Percentiles rank a stretch among this genome's conserved stretches.
Evolutionary conservation across 2,329 filamentous ascomycete genomes (phyloP).

Genomic region (Arthroderma sp.): DNA sequence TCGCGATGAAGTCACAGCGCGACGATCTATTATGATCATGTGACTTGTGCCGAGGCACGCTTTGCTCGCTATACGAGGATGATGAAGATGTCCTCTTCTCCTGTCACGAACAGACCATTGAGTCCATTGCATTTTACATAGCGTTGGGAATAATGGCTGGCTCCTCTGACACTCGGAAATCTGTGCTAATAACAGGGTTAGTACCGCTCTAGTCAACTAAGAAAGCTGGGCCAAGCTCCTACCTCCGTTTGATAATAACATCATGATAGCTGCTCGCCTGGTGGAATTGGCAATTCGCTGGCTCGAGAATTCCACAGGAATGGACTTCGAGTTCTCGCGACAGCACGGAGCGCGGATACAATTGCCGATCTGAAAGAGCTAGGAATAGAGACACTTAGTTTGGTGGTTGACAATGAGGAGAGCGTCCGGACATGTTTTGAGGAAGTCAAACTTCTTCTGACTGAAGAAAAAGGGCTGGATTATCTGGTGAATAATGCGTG

Average conservation of each 20-base stretch:
- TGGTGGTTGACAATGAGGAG: conserved; percentile 40
- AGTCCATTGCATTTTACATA: not conserved
- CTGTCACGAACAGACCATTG: too few relatives aligned
- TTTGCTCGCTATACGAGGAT: too few relatives aligned
- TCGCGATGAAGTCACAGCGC: too few relatives aligned
- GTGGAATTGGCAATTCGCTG: conserved; percentile 46
- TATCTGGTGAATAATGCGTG: conserved; percentile 47
- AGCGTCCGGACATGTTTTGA: conserved; percentile 36
- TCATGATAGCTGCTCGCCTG: conserved; percentile 33
- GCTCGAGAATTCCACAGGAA: conserved; percentile 42
- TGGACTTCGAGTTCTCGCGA: conserved; percentile 45
- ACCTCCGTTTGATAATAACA: not conserved
- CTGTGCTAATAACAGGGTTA: conserved; percentile 32
- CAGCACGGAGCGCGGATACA: conserved; percentile 38
- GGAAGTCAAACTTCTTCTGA: conserved; percentile 34
- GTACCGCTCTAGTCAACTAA: conserved; percentile 4
- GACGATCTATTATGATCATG: too few relatives aligned
- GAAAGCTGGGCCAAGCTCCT: not conserved
- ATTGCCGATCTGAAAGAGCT: conserved; percentile 37
- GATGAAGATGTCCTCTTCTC: too few relatives aligned
- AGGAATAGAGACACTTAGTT: conserved; percentile 41
- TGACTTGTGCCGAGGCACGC: too few relatives aligned
- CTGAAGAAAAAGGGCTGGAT: conserved; percentile 35
- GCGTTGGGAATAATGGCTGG: conserved; percentile 12
- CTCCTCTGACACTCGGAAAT: conserved; percentile 21